Conservation (phyloP, 2,329 filamentous ascomycete genomes). For the Aspergillus brunneoviolaceus region DNA sequence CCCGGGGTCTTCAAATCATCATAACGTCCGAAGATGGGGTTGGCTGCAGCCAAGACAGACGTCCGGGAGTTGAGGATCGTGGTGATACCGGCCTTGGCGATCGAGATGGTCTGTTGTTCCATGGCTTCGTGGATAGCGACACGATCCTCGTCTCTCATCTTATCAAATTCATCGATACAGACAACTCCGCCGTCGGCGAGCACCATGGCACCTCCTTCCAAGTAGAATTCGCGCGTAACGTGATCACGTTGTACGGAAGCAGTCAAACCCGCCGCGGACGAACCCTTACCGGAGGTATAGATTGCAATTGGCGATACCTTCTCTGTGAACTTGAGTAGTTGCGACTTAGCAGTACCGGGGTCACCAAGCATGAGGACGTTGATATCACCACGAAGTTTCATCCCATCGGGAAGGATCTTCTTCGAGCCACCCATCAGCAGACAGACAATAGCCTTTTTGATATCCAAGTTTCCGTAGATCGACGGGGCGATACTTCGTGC, state of each 20-base stretch:
- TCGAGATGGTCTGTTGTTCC: slow-evolving; percentile 99
- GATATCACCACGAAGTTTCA: slow-evolving; percentile 96
- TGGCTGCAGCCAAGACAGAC: slow-evolving; percentile 91
- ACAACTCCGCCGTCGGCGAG: slow-evolving; percentile 95
- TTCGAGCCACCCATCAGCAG: slow-evolving; percentile 92
- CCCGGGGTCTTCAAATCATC: slow-evolving; percentile 97
- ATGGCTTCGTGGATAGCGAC: slow-evolving; percentile 99
- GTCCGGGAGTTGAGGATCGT: slow-evolving; percentile 96
- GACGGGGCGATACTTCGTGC: slow-evolving; percentile 92
- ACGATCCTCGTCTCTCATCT: slow-evolving; percentile 97
- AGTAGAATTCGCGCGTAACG: slow-evolving; percentile 90
- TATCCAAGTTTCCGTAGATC: slow-evolving; percentile 93
- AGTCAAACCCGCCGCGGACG: slow-evolving; percentile 93
- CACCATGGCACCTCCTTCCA: slow-evolving; percentile 98
- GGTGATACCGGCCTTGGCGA: slow-evolving; percentile 97
- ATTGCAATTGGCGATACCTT: slow-evolving; percentile 95
- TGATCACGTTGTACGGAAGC: slow-evolving; percentile 94
- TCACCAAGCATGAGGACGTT: slow-evolving; percentile 96
- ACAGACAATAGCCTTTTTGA: slow-evolving; percentile 96
- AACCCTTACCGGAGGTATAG: slow-evolving; percentile 97
- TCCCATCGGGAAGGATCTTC: slow-evolving; percentile 95
- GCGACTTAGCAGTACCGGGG: slow-evolving; percentile 96
- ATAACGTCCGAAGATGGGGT: slow-evolving; percentile 96
- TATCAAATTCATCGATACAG: slow-evolving; percentile 99
- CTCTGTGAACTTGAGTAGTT: slow-evolving; percentile 95